Base-by-base conservation (phyloP, 2,329 filamentous ascomycete species). In the Fusarium fujikuroi region DNA sequence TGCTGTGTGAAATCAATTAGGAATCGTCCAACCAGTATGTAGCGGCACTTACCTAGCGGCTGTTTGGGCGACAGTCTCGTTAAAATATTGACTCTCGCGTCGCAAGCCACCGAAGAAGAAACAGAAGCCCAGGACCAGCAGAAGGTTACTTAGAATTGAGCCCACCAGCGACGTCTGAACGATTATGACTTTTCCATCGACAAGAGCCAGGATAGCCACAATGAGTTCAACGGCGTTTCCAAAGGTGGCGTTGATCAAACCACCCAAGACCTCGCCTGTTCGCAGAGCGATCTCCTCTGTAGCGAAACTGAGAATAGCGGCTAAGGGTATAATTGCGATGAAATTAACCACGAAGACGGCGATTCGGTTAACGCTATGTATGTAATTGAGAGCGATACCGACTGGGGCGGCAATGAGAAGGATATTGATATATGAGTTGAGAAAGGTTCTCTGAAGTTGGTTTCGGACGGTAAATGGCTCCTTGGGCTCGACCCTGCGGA, bases 111-210 rank as follows among this genome's bases (percentile, higher is more conserved):
- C 95, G 69, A 93, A 92, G 85, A 97, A 96, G 86, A 97, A 98
- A 80, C 92, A 96, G 90, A 95, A 97, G 63, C 94, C 95, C 86
- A 97, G 85, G 58, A 97, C 94, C 19, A 97, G 89, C 7, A 97
- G 88, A 66, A 98, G 83, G 80, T 98, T 98, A 46, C 95, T 97
- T 28, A 98, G 86, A 81, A 98, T 97, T 81, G 92, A 95, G 63
- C 95, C 95, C 70, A 98, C 93, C 34, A 98, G 86, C 0, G 95
- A 98, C 0, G 95, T 97, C 82, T 98, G 94, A 11, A 98, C 95
- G 69, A 98, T 97, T 39, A 92, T 85, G 30, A 97, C 89, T 81
- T 97, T 89, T 58, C 88, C 81, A 67, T 97, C 88, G 34, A 88
- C 84, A 52, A 98, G 84, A 2, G 95, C 95, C 75, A 97, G 93